These are phyloP conservation scores for Mortierella sp. DNA, from an alignment of 371 early-diverging fungal genomes.

Conservation along the genomic window DNA sequence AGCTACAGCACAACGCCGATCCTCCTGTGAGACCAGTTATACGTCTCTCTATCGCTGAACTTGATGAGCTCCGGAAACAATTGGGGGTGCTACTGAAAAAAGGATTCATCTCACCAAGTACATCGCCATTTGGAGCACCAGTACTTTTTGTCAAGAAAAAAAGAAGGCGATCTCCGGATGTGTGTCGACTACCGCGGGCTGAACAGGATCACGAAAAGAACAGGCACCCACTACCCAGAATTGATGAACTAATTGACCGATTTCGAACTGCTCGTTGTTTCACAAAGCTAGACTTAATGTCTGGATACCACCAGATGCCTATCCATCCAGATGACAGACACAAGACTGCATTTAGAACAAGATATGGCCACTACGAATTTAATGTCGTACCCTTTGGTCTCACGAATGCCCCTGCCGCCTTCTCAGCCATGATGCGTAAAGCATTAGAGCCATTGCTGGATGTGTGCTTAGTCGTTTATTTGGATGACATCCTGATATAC, in stretches of 20 bases:
- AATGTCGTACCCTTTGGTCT: constrained; percentile 60
- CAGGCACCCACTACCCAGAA: constrained; percentile 52
- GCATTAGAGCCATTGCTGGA: neutral
- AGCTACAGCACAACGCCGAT: no score
- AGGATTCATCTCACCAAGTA: neutral
- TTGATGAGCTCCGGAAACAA: neutral
- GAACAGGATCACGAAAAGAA: constrained; percentile 11
- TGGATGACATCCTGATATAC: constrained; percentile 59
- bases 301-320: constrained; percentile 3
- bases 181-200: constrained; percentile 18
- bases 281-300: constrained; percentile 57
- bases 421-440: constrained; percentile 32
- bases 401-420: constrained; percentile 54
- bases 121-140: neutral
- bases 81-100: neutral
- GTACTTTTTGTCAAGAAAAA: constrained; percentile 9
- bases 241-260: constrained; percentile 56
- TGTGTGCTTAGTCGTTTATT: constrained; percentile 43
- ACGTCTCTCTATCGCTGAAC: constrained; percentile 24
- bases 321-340: constrained; percentile 42
- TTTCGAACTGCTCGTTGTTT: constrained; percentile 48
- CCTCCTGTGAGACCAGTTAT: constrained; percentile 29
- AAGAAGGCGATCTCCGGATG: constrained; percentile 11
- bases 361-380: constrained; percentile 53
- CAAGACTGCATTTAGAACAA: constrained; percentile 53